Percentiles rank a stretch among this genome's conserved stretches.
These are phyloP conservation scores for Scenedesmus sp. DNA, from an alignment of 163 green algal species.

Conservation along the genomic window DNA sequence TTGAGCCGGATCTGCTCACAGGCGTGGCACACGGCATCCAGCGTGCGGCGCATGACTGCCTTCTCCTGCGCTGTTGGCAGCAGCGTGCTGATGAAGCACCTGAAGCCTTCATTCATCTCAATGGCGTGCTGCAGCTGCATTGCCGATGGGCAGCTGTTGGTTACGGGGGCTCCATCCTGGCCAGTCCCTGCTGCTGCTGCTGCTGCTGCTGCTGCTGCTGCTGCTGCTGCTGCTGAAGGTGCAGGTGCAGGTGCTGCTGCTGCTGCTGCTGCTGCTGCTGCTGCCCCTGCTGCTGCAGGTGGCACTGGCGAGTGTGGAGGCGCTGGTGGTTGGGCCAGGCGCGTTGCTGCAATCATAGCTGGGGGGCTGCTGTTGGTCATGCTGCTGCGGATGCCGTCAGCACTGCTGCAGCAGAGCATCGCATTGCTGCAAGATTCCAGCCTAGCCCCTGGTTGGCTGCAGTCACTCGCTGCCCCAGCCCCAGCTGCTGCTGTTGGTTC, in stretches of 20 bases:
- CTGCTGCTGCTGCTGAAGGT: neutral
- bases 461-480: neutral
- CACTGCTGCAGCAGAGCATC: neutral
- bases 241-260: too few species aligned
- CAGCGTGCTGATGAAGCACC: neutral
- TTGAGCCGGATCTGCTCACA: neutral
- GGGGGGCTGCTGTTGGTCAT: neutral
- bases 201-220: neutral
- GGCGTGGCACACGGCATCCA: neutral
- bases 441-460: neutral
- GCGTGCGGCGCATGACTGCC: neutral
- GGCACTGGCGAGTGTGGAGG: too few species aligned
- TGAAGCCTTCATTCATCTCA: neutral
- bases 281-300: too few species aligned
- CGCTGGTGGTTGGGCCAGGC: too few species aligned
- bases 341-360: neutral
- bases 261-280: too few species aligned
- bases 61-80: neutral
- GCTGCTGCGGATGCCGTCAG: too few species aligned
- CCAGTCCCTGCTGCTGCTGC: neutral
- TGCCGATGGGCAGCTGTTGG: neutral
- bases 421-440: too few species aligned
- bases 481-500: neutral
- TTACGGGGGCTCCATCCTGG: too few species aligned
- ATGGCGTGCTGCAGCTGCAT: too few species aligned